Evolutionary conservation across 2,329 filamentous ascomycete genomes (phyloP).

Genomic region (Colletotrichum sp.): DNA sequence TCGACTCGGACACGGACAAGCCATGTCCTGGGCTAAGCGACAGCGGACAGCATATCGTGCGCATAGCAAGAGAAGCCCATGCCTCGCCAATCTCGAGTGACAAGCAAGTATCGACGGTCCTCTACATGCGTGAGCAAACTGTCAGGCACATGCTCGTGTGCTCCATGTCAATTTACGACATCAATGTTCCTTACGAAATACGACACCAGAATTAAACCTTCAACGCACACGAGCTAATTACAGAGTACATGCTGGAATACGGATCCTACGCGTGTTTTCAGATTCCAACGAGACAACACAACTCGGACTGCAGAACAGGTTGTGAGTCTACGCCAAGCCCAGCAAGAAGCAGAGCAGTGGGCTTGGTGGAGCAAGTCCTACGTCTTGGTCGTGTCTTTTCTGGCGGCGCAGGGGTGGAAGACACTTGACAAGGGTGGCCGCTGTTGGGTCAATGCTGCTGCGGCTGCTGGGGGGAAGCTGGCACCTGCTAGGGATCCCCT

Average conservation of each 20-base stretch:
- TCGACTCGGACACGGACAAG: background rate
- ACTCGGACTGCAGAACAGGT: background rate
- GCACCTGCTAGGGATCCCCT: background rate
- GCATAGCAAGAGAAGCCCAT: background rate
- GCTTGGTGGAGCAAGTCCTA: background rate
- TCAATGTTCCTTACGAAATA: background rate
- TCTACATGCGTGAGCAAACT: background rate
- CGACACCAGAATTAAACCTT: background rate
- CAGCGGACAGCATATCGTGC: background rate
- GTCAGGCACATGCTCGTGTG: conserved; percentile 3
- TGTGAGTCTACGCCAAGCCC: conserved; percentile 7
- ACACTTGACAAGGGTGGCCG: background rate
- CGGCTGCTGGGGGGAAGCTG: background rate
- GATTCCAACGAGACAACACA: conserved; percentile 11
- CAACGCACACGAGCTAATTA: background rate
- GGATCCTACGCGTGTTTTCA: background rate
- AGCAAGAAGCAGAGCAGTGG: background rate
- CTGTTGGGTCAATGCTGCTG: conserved; percentile 8
- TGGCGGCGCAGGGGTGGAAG: background rate
- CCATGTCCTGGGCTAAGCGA: background rate
- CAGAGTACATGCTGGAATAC: background rate
- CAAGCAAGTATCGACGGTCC: background rate
- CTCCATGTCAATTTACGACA: background rate
- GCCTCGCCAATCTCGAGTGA: background rate
- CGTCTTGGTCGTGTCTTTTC: background rate